phyloP scores from a whole-genome alignment of 2,329 filamentous ascomycete genomes.

The Botryotinia calthae region DNA sequence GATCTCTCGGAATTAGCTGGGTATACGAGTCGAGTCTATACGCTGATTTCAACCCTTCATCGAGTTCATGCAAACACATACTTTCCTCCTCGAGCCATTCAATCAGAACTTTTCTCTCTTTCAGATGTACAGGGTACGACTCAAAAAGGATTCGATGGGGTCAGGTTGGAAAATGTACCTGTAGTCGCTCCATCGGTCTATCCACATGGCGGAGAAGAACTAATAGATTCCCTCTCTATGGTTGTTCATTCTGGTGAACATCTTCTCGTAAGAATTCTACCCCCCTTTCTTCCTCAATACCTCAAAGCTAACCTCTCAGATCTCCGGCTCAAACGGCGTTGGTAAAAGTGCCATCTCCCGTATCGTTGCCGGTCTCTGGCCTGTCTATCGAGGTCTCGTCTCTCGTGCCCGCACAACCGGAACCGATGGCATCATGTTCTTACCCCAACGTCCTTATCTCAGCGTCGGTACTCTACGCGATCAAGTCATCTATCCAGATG shows the following conservation, averaged over 20 bases:
- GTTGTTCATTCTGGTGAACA: conserved; percentile 90
- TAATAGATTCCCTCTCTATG: conserved; percentile 84
- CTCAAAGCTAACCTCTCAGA: conserved; percentile 44
- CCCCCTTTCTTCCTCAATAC: background rate
- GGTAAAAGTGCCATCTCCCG: conserved; percentile 88
- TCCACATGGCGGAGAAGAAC: conserved; percentile 86
- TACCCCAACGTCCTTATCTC: conserved; percentile 90
- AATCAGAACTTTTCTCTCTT: conserved; percentile 80
- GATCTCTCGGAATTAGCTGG: conserved; percentile 93
- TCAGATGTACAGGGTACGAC: conserved; percentile 91
- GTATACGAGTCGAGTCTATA: conserved; percentile 94
- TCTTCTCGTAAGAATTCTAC: conserved; percentile 57
- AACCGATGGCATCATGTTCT: conserved; percentile 95
- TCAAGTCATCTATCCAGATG: conserved; percentile 97
- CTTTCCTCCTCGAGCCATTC: conserved; percentile 61
- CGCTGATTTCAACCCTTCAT: conserved; percentile 89
- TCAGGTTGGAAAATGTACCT: conserved; percentile 89
- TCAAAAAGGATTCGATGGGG: conserved; percentile 91
- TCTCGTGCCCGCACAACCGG: conserved; percentile 78
- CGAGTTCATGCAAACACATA: conserved; percentile 91
- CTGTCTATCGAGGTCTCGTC: conserved; percentile 88
- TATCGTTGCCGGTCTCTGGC: conserved; percentile 90
- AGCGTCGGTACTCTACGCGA: conserved; percentile 90
- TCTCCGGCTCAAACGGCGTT: conserved; percentile 91
- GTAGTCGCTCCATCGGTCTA: conserved; percentile 85